Evolutionary conservation across 768 basidiomycete species (phyloP).

Genomic region (Boletus tylopilopsis): DNA sequence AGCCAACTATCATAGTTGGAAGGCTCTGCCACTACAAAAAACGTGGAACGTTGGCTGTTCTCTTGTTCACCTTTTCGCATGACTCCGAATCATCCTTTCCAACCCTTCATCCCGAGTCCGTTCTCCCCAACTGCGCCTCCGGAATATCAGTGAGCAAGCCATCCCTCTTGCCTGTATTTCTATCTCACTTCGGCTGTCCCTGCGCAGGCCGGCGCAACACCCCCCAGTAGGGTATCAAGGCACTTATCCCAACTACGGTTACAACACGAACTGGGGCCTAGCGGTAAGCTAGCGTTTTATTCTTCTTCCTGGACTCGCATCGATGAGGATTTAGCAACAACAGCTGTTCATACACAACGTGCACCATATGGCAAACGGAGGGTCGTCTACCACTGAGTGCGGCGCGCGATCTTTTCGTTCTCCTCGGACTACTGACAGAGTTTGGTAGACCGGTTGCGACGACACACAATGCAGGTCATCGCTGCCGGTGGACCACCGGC

Average conservation of each 20-base stretch:
- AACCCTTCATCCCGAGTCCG: too few relatives aligned
- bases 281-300: not conserved
- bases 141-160: not conserved
- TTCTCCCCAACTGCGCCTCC: not conserved
- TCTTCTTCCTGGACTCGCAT: not conserved
- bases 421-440: not conserved
- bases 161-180: too few relatives aligned
- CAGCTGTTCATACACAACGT: not conserved
- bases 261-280: not conserved
- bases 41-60: not conserved
- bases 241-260: rapidly evolving
- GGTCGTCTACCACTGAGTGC: not conserved
- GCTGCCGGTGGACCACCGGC: constrained; percentile 6
- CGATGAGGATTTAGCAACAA: constrained; percentile 3
- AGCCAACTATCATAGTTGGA: constrained; percentile 14
- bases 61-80: not conserved
- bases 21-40: not conserved
- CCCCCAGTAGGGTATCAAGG: not conserved
- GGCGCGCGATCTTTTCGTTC: not conserved
- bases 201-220: not conserved
- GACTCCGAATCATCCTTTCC: not conserved
- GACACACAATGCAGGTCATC: not conserved
- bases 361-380: not conserved
- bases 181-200: not conserved
- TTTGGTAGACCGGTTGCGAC: not conserved